Evolutionary conservation across 78 protist species (phyloP).

Genomic region (Acrasis kona): DNA sequence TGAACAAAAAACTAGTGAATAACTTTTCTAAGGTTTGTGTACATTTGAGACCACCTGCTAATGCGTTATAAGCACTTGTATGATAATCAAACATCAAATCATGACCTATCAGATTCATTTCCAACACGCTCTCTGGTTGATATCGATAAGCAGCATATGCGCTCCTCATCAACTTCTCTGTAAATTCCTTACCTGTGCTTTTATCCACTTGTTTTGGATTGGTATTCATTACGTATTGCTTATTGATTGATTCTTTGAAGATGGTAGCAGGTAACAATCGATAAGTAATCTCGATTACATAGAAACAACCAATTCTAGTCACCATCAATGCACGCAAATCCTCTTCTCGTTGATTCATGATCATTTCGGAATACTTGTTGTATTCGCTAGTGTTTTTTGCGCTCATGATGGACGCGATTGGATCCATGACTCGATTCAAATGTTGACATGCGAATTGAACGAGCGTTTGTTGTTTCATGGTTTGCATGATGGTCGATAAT

Average conservation of each 20-base stretch:
- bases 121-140: too few species aligned
- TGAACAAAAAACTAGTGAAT: not conserved
- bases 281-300: not conserved
- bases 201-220: not conserved
- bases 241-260: not conserved
- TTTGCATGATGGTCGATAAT: not conserved
- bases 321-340: too few species aligned
- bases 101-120: not conserved
- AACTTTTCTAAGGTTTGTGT: not conserved
- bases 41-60: not conserved
- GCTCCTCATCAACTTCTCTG: slow-evolving; percentile 14
- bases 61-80: slow-evolving; percentile 10
- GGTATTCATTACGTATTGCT: not conserved
- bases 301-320: not conserved
- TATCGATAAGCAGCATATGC: not conserved
- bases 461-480: not conserved
- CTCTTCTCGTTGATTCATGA: too few species aligned
- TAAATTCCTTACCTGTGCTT: slow-evolving; percentile 13
- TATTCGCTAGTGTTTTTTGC: too few species aligned
- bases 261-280: not conserved
- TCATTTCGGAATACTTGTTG: too few species aligned
- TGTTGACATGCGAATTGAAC: too few species aligned
- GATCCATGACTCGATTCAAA: too few species aligned
- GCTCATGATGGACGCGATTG: too few species aligned
- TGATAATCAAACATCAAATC: not conserved